These are phyloP conservation scores for Eucalyptus erythrocorys DNA, from an alignment of 345 rosid genomes.

Conservation along the genomic window DNA sequence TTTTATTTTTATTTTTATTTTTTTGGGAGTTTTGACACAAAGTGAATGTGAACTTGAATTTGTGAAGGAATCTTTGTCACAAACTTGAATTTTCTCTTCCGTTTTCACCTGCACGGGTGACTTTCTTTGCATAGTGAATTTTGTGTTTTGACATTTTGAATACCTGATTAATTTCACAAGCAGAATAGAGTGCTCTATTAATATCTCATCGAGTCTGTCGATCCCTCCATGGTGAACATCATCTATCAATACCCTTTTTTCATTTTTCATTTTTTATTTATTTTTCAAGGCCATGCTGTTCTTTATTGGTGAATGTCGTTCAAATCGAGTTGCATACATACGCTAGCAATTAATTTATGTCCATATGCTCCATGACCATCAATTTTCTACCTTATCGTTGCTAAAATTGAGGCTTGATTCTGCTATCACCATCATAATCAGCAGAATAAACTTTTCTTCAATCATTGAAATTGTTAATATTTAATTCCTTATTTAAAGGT, in stretches of 20 bases:
- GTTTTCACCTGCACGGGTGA: background rate
- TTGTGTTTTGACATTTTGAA: background rate
- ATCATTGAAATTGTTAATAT: background rate
- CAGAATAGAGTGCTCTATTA: background rate
- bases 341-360: background rate
- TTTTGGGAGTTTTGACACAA: background rate
- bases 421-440: background rate
- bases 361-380: background rate
- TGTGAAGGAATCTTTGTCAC: background rate
- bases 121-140: background rate
- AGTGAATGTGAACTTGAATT: background rate
- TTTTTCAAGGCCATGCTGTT: background rate
- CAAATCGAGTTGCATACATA: background rate
- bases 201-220: background rate
- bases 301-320: background rate
- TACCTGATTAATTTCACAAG: background rate
- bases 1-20: background rate
- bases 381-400: background rate
- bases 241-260: no score
- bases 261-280: background rate
- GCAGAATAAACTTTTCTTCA: background rate
- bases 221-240: background rate
- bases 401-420: background rate
- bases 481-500: background rate
- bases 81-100: background rate